Evolutionary conservation across 2,329 filamentous ascomycete species (phyloP).

Genomic region (Elsinoe arachidis): DNA sequence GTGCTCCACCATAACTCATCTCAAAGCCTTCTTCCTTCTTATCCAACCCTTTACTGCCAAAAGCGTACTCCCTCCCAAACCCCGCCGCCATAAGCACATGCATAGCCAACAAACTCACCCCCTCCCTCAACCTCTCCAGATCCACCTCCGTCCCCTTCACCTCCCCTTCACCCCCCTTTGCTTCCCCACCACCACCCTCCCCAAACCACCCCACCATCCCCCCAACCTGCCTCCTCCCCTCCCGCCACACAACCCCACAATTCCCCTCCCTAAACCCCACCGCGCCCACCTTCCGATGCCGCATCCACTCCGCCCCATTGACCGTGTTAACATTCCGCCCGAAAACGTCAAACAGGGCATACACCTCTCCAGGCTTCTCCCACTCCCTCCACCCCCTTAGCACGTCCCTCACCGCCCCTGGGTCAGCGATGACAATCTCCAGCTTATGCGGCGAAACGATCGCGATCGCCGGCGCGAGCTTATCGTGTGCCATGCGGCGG

Average conservation of each 20-base stretch:
- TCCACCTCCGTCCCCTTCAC: background rate
- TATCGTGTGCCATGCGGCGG: background rate
- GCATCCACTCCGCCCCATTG: background rate
- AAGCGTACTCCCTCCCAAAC: background rate
- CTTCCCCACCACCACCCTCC: background rate
- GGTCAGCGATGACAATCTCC: slow-evolving; percentile 1
- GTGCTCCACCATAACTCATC: background rate
- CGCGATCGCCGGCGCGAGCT: background rate
- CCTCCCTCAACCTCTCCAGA: background rate
- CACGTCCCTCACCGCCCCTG: background rate
- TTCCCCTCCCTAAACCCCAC: background rate
- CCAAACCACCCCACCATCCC: background rate
- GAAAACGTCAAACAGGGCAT: background rate
- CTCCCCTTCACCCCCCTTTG: too few relatives aligned
- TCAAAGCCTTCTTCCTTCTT: background rate
- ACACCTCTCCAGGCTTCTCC: background rate
- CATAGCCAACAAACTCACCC: background rate
- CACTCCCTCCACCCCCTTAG: background rate
- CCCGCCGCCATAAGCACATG: slow-evolving; percentile 4
- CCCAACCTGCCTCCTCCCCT: background rate
- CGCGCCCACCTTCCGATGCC: background rate
- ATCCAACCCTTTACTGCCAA: background rate
- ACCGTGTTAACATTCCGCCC: background rate
- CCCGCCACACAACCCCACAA: background rate
- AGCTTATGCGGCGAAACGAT: background rate